phyloP scores from a whole-genome alignment of 1,284 basidiomycete genomes.

The Caloboletus inedulis region DNA sequence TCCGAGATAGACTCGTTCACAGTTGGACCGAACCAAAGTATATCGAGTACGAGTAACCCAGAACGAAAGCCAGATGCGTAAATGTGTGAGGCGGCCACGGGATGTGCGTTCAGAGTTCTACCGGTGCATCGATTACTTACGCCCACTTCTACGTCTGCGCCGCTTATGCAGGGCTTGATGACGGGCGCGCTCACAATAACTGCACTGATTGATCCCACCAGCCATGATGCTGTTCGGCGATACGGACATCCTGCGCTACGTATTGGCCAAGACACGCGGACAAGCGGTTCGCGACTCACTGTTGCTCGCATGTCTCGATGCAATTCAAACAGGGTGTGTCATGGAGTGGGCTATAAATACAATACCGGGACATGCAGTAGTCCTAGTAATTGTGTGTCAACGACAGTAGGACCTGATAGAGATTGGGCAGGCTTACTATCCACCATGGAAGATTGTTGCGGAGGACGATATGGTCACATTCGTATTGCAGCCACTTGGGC shows the following conservation, averaged over 20 bases:
- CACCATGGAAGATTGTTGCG: background rate
- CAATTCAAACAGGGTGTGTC: background rate
- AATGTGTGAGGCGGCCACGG: background rate
- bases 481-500: too few relatives aligned
- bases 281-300: background rate
- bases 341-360: conserved; percentile 1
- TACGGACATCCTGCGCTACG: background rate
- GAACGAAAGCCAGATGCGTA: too few relatives aligned
- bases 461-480: too few relatives aligned
- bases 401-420: background rate
- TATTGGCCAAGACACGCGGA: background rate
- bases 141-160: background rate
- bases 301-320: conserved; percentile 1
- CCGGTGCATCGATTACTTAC: background rate
- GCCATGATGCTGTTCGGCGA: conserved; percentile 2
- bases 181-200: conserved; percentile 1
- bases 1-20: conserved; percentile 1
- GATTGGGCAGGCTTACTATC: background rate
- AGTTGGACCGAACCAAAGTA: background rate
- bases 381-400: background rate
- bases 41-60: too few relatives aligned
- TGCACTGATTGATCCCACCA: background rate
- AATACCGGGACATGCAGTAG: background rate
- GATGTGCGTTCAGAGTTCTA: background rate
- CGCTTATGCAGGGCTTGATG: background rate